Base-by-base conservation (phyloP, 2,329 filamentous ascomycete species). In the Aspergillus fructus region DNA sequence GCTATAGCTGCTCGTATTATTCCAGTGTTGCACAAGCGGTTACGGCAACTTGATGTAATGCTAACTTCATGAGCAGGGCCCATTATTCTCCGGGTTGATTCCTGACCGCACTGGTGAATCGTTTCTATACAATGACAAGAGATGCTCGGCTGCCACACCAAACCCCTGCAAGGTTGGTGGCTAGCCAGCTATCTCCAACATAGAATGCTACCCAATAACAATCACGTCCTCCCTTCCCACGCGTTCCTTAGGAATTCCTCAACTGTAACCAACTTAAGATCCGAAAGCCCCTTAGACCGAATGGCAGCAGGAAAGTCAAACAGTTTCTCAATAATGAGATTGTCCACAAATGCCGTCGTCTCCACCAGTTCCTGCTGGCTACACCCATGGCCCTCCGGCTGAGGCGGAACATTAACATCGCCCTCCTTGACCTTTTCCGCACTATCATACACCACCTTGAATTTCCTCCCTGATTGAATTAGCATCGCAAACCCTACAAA, bases 401-500 rank as follows among this genome's bases (percentile, higher is more conserved):
- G 66, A 0, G 60, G 58, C 27, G 69, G 70, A 17, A 70, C 70
- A 7, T 76, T 78, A 5, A 73, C 64, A 59, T 73, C 51, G 0
- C 75, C 74, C 15, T 55, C 40, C 21, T 68, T 66, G 27, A 78
- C 50, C 52, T 73, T 64, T 43, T 76, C 60, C 49, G 71, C 15
- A 45, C 55, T 59, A 33, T 79, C 61, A 46, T 74, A 57, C 50
- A 68, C 64, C 24, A 79, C 59, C 7, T 74, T 21, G 59, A 78
- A 69, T 15, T 76, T 65, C n/a, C 61, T 64, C 3, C 71, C 73
- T 68, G 12, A 3, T 33, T 11, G 3, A 1, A 30, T 51, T n/a
- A 51, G 43, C 5, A 46, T 17, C 24, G 55, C 37, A 12, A 15
- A 12, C 27, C 8, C 42, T 17, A 37, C 8, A 17, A 21, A 48